A percentile compares a stretch with the other conserved stretches of the same genome.
Evolutionary conservation across 139 green algal genomes (phyloP).

Genomic region (Closterium sp.): DNA sequence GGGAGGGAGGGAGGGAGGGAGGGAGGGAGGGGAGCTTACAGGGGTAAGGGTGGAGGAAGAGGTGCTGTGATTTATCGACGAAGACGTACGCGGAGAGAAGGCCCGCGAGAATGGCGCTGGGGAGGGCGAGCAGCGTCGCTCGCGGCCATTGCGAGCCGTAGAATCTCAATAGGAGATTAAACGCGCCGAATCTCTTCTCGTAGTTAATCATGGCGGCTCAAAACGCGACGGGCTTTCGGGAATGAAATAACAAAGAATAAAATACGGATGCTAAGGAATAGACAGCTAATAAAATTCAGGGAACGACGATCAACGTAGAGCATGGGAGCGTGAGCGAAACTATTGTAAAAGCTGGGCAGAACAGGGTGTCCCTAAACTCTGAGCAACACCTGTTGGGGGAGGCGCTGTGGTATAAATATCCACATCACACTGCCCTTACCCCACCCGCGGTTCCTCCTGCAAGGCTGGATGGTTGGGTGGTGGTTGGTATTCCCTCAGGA

Average conservation of each 20-base stretch:
- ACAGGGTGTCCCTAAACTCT: no score
- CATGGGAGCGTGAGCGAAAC: no score
- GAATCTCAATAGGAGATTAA: slow-evolving; percentile 30
- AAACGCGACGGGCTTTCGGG: no score
- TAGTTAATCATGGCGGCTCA: slow-evolving; percentile 48
- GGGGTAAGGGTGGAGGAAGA: slow-evolving; percentile 32
- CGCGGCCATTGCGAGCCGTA: slow-evolving; percentile 39
- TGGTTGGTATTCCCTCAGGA: no score
- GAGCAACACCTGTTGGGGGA: no score
- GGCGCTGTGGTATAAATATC: no score
- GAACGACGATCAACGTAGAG: no score
- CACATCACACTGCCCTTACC: no score
- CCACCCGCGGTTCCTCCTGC: no score
- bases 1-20: background rate
- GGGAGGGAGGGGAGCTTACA: background rate
- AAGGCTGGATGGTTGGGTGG: no score
- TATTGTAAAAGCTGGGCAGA: no score
- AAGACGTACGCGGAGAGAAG: background rate
- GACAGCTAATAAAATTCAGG: background rate
- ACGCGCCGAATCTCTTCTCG: slow-evolving; percentile 36
- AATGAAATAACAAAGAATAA: no score
- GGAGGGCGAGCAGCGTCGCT: slow-evolving; percentile 26
- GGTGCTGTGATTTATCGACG: background rate
- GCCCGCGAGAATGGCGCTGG: background rate
- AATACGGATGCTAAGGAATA: background rate